These are phyloP conservation scores for Aureobasidium subglaciale DNA, from an alignment of 2,329 filamentous ascomycete genomes.

Conservation along the genomic window DNA sequence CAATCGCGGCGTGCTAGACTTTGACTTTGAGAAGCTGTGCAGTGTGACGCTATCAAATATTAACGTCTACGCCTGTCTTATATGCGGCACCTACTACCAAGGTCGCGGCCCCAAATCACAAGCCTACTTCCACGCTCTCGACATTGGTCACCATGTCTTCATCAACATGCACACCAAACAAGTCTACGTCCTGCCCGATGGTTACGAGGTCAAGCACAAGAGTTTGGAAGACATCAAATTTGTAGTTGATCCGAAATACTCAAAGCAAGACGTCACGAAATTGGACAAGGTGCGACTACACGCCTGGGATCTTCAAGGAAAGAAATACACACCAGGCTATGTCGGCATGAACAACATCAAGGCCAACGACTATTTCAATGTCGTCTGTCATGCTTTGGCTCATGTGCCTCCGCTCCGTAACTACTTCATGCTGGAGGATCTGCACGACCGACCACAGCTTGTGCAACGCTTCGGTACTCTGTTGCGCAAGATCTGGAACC, in stretches of 20 bases:
- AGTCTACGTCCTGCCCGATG: constrained; percentile 88
- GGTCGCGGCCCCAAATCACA: constrained; percentile 89
- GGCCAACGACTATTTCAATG: constrained; percentile 97
- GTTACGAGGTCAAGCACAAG: constrained; percentile 92
- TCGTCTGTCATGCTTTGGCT: constrained; percentile 82
- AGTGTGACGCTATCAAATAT: constrained; percentile 95
- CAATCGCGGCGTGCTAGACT: constrained; percentile 84
- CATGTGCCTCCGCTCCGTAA: constrained; percentile 87
- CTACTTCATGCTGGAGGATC: constrained; percentile 81
- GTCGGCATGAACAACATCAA: constrained; percentile 99
- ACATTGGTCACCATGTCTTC: constrained; percentile 93
- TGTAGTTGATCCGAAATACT: constrained; percentile 85
- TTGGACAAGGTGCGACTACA: constrained; percentile 61
- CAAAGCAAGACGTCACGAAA: constrained; percentile 68
- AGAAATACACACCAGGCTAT: constrained; percentile 85
- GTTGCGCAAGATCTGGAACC: constrained; percentile 96
- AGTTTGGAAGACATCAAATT: constrained; percentile 97
- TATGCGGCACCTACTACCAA: constrained; percentile 97
- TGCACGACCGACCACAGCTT: constrained; percentile 67
- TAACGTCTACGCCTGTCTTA: constrained; percentile 95
- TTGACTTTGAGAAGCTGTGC: constrained; percentile 98
- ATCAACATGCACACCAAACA: constrained; percentile 94
- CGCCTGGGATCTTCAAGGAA: constrained; percentile 72
- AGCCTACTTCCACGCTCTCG: constrained; percentile 94
- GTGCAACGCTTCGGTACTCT: constrained; percentile 82